These are phyloP conservation scores for Leonotis leonurus DNA, from an alignment of 257 asterid species.

Conservation along the genomic window DNA sequence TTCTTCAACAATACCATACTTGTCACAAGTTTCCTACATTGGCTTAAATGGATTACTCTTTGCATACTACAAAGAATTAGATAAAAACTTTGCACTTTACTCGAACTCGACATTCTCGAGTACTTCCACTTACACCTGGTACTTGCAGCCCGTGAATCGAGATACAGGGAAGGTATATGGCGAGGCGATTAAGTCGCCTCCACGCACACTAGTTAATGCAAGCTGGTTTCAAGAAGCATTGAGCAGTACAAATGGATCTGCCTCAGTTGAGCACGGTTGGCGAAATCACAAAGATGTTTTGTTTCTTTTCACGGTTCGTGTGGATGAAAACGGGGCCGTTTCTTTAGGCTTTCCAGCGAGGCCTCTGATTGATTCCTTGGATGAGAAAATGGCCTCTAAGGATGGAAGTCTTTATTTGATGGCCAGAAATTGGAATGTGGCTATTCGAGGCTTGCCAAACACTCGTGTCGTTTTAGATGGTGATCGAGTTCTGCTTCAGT, in stretches of 20 bases:
- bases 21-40: neutral
- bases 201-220: slow-evolving; percentile 7
- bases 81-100: slow-evolving; percentile 2
- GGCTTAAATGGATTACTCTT: slow-evolving; percentile 21
- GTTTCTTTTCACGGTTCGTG: slow-evolving; percentile 21
- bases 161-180: slow-evolving; percentile 24
- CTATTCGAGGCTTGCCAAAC: slow-evolving; percentile 30
- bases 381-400: slow-evolving; percentile 1
- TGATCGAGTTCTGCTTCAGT: slow-evolving; percentile 19
- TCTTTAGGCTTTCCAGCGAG: slow-evolving; percentile 39
- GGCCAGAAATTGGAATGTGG: slow-evolving; percentile 35
- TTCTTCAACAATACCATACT: neutral
- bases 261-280: slow-evolving; percentile 40
- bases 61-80: slow-evolving; percentile 8
- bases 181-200: slow-evolving; percentile 15
- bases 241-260: slow-evolving; percentile 25
- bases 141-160: slow-evolving; percentile 27
- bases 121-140: neutral
- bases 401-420: slow-evolving; percentile 42
- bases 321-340: slow-evolving; percentile 26
- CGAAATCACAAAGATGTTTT: slow-evolving; percentile 17
- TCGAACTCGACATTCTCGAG: slow-evolving; percentile 15
- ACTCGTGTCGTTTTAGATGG: slow-evolving; percentile 21
- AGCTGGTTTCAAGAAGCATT: slow-evolving; percentile 39
- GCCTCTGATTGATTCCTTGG: slow-evolving; percentile 24